phyloP scores from a whole-genome alignment of 306 rosid species.

The Phaseolus lunatus region DNA sequence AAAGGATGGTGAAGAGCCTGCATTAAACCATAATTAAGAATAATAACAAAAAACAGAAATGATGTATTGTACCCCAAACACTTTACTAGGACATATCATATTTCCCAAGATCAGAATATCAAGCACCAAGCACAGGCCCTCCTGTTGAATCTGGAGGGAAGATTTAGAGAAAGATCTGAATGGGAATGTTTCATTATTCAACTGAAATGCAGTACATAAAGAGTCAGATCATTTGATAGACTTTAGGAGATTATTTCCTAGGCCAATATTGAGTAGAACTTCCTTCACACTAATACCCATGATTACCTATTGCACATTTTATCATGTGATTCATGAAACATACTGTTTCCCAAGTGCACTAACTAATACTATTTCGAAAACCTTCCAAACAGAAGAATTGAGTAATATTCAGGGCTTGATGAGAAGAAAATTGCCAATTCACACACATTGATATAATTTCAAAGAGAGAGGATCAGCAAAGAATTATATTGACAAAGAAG shows the following conservation, averaged over 20 bases:
- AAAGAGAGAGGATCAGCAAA: neutral
- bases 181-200: neutral
- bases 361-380: neutral
- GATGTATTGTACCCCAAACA: constrained; percentile 18
- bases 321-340: neutral
- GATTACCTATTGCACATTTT: neutral
- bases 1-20: constrained; percentile 99
- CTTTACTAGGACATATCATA: constrained; percentile 1
- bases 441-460: constrained; percentile 1
- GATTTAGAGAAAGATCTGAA: neutral
- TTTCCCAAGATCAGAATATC: neutral
- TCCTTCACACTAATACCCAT: neutral
- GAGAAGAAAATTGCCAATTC: constrained; percentile 19
- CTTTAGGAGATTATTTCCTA: neutral
- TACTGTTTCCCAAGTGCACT: neutral
- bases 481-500: constrained; percentile 12
- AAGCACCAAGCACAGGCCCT: neutral
- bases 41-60: constrained; percentile 29
- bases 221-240: neutral
- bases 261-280: neutral
- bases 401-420: neutral
- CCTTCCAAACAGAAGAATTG: neutral
- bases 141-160: neutral
- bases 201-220: neutral
- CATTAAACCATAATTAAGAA: constrained; percentile 17